Evolutionary conservation across 257 asterid species (phyloP).

Genomic region (Phtheirospermum japonicum): DNA sequence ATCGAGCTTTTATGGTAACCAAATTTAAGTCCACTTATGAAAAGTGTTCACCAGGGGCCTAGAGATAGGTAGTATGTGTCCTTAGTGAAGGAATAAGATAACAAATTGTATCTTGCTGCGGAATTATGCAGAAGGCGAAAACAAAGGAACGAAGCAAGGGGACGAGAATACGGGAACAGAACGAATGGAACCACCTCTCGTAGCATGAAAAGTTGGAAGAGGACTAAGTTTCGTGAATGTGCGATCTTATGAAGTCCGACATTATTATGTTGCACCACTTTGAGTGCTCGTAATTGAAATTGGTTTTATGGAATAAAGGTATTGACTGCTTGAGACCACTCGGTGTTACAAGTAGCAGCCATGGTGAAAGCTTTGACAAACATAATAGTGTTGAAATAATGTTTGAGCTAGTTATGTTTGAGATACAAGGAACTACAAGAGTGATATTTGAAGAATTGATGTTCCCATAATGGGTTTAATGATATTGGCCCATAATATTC

Average conservation of each 20-base stretch:
- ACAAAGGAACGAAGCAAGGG: constrained; percentile 21
- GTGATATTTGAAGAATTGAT: too few species aligned
- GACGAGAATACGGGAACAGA: constrained; percentile 8
- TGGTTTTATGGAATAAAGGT: not conserved
- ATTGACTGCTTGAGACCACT: not conserved
- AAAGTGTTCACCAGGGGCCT: not conserved
- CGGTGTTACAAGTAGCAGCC: too few species aligned
- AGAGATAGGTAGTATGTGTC: too few species aligned
- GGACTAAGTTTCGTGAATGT: constrained; percentile 27
- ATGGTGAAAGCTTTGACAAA: too few species aligned
- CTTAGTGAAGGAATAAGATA: too few species aligned
- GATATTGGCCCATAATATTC: too few species aligned
- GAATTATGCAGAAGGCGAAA: constrained; percentile 34
- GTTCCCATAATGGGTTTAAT: too few species aligned
- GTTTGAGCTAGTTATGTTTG: too few species aligned
- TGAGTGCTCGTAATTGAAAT: not conserved
- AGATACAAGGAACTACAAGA: too few species aligned
- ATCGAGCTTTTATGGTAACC: not conserved
- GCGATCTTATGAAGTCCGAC: constrained; percentile 16
- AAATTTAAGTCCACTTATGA: not conserved
- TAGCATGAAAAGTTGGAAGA: constrained; percentile 19
- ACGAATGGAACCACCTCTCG: not conserved
- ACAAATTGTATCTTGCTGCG: not conserved
- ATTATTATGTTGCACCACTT: not conserved
- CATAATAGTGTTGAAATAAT: too few species aligned